These are phyloP conservation scores for Areca catechu DNA, from an alignment of 176 grass and related monocot species.

Conservation along the genomic window DNA sequence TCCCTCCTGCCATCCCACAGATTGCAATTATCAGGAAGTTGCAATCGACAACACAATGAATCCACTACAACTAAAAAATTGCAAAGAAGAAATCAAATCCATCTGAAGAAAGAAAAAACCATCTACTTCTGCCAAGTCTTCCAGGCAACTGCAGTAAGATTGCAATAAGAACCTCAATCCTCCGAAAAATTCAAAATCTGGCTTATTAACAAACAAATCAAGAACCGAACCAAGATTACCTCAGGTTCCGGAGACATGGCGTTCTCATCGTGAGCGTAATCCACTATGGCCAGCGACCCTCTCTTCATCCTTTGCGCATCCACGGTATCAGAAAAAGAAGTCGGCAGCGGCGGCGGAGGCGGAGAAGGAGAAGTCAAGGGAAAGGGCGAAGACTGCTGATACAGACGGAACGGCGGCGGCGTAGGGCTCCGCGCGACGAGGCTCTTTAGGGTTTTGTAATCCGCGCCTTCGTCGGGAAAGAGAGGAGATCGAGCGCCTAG, in stretches of 20 bases:
- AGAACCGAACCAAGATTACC: constrained; percentile 22
- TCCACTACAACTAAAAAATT: neutral
- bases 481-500: constrained; percentile 22
- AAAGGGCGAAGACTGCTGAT: constrained; percentile 26
- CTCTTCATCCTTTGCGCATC: constrained; percentile 20
- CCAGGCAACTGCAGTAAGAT: too few species aligned
- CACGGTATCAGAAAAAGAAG: constrained; percentile 17
- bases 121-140: too few species aligned
- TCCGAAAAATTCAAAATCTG: too few species aligned
- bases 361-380: constrained; percentile 28
- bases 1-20: constrained; percentile 39
- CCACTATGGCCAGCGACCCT: constrained; percentile 59
- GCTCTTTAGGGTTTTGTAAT: constrained; percentile 38
- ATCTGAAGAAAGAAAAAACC: constrained; percentile 5
- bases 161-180: too few species aligned
- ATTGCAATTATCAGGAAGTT: constrained; percentile 12
- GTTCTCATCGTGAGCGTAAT: constrained; percentile 82
- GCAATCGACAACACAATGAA: neutral
- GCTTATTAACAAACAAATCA: neutral
- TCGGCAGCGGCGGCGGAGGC: constrained; percentile 6
- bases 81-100: neutral
- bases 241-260: constrained; percentile 74
- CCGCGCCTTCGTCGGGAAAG: constrained; percentile 16
- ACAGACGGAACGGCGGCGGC: constrained; percentile 26
- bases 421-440: constrained; percentile 21